Percentiles rank a stretch among this genome's conserved stretches.
Conservation (phyloP, 1,139 yeast genomes). For the Kluyveromyces sp. region DNA sequence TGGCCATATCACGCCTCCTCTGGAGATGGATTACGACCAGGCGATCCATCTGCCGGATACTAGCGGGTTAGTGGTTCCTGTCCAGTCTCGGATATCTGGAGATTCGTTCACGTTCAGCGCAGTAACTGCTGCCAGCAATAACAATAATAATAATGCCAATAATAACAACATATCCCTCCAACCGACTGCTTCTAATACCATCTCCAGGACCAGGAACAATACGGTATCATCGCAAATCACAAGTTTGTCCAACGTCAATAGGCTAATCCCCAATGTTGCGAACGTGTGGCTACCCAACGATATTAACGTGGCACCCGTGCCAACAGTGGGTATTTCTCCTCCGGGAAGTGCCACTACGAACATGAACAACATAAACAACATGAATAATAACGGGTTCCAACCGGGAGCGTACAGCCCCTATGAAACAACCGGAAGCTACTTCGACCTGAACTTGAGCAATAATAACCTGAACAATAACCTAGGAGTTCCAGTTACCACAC, state of each 20-base stretch:
- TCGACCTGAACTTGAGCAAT: slow-evolving; percentile 9
- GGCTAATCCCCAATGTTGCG: slow-evolving; percentile 17
- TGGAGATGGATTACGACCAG: slow-evolving; percentile 13
- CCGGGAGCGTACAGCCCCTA: background rate
- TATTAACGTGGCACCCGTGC: slow-evolving; percentile 3
- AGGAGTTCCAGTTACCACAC: slow-evolving; percentile 13
- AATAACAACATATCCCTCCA: slow-evolving; percentile 5
- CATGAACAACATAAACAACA: slow-evolving; percentile 1
- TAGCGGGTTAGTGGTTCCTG: slow-evolving; percentile 12
- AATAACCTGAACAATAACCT: slow-evolving; percentile 10
- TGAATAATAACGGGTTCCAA: background rate
- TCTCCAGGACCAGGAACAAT: slow-evolving; percentile 28
- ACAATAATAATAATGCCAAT: too few species aligned
- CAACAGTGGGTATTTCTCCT: background rate
- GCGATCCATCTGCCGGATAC: slow-evolving; percentile 25
- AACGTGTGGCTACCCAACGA: slow-evolving; percentile 22
- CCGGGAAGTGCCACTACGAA: slow-evolving; percentile 14
- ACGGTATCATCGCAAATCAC: slow-evolving; percentile 30
- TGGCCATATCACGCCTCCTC: slow-evolving; percentile 22
- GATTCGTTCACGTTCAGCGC: slow-evolving; percentile 23
- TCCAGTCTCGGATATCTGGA: slow-evolving; percentile 23
- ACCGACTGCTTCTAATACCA: slow-evolving; percentile 13
- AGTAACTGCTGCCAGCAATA: too few species aligned
- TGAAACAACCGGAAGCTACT: background rate
- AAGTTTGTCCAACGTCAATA: slow-evolving; percentile 24